Evolutionary conservation across 805 yeast species (phyloP), one percentile per base, ranked within the genome.

Genomic region (Jamesozyma jinghongensis): DNA sequence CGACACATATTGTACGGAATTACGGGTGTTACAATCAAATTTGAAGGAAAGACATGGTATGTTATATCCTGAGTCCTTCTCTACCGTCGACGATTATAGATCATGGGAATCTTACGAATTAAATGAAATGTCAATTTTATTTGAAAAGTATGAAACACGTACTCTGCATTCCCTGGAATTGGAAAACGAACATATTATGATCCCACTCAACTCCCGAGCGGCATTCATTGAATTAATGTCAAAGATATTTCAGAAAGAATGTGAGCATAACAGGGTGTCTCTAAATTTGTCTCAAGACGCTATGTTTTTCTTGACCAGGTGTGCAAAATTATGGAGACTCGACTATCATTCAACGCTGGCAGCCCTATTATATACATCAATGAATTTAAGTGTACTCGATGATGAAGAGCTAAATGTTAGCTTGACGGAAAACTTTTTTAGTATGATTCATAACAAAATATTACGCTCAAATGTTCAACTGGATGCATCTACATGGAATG

Each of bases 311-410:
- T 50, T 81, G 3, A 57, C 53, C 1, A 56, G 66, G 13, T 72
- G 75, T 40, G 63, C 75, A 5, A 67, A 63, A 32, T 65, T 73
- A 40, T 83, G 92, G 92, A 63, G 82, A 42, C 56, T 81, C 4
- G 71, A 54, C 32, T 49, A 70, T 43, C 57, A 56, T 5, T 63
- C 76, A 0, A 66, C 84, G 0, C 61, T 73, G 37, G 72, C 77
- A 0, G 66, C 72, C 0, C 49, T 74, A 6, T 44, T 78, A 5
- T 74, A 70, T 40, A 70, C 77, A 4, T 79, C 81, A 1, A 68
- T 71, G 2, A 68, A 68, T 43, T 54, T 51, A 10, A 53, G 63
- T 8, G 50, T 67, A 11, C 49, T 68, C 32, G 54, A 51, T 29
- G 56, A 53, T 11, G 57, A 57, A 25, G 56, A 57, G 11, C 41